phyloP scores from a whole-genome alignment of 148 eudicot genomes.

The Vaccinium myrtillus region DNA sequence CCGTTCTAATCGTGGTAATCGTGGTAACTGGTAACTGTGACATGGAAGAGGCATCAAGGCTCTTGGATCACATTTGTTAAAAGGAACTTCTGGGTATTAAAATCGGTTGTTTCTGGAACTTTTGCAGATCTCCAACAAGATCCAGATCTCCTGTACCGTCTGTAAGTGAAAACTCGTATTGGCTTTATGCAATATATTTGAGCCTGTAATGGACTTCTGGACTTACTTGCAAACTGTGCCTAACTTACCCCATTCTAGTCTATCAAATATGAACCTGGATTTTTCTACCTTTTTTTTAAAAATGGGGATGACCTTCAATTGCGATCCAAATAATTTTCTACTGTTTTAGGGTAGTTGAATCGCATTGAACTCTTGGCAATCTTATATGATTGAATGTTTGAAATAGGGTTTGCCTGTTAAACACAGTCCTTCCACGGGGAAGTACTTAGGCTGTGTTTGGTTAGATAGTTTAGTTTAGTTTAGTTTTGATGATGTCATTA shows the following conservation, averaged over 20 bases:
- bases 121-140: conserved; percentile 98
- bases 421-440: too few species aligned
- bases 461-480: too few species aligned
- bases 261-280: conserved; percentile 71
- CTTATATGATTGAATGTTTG: neutral
- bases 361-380: neutral
- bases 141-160: conserved; percentile 83
- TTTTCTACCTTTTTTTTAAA: conserved; percentile 43
- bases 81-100: conserved; percentile 66
- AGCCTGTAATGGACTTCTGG: conserved; percentile 57
- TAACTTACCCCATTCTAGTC: conserved; percentile 62
- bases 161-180: conserved; percentile 64
- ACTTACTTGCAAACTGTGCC: conserved; percentile 65
- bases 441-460: too few species aligned
- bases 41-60: conserved; percentile 76
- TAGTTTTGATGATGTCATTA: too few species aligned
- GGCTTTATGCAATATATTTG: conserved; percentile 63
- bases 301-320: neutral
- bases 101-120: conserved; percentile 87
- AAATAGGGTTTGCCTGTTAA: neutral
- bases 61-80: conserved; percentile 66
- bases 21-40: conserved; percentile 42
- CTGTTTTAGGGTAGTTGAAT: neutral
- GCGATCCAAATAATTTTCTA: too few species aligned
- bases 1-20: conserved; percentile 42